These are phyloP conservation scores for Tulasnella sp. DNA, from an alignment of 768 basidiomycete species.

Conservation along the genomic window DNA sequence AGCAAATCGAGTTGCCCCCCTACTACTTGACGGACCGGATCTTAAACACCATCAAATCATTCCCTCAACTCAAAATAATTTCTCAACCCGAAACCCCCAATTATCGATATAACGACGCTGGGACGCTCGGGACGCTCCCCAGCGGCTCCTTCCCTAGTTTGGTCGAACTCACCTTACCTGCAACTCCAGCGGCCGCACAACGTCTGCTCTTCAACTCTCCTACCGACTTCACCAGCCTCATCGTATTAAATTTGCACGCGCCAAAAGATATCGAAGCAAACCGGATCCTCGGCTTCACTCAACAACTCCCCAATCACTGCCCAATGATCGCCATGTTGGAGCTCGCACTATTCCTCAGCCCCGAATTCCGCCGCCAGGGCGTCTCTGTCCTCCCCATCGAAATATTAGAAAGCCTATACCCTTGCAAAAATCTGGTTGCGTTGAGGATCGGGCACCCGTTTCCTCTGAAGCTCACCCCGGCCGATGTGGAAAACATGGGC, in stretches of 20 bases:
- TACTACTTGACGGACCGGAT: background rate
- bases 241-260: background rate
- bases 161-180: background rate
- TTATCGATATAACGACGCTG: background rate
- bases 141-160: background rate
- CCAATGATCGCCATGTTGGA: background rate
- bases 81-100: background rate
- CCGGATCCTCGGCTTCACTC: background rate
- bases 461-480: background rate
- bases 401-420: background rate
- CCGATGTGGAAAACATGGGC: background rate
- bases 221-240: background rate
- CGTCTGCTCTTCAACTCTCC: background rate
- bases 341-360: background rate
- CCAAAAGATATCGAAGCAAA: background rate
- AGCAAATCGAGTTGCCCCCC: background rate
- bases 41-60: background rate
- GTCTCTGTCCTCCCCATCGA: background rate
- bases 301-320: background rate
- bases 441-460: background rate
- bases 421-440: background rate
- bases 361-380: background rate
- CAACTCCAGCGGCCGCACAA: background rate
- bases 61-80: background rate
- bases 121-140: background rate